Base-by-base conservation (phyloP, 768 basidiomycete species). In the Tephrocybe sp. region DNA sequence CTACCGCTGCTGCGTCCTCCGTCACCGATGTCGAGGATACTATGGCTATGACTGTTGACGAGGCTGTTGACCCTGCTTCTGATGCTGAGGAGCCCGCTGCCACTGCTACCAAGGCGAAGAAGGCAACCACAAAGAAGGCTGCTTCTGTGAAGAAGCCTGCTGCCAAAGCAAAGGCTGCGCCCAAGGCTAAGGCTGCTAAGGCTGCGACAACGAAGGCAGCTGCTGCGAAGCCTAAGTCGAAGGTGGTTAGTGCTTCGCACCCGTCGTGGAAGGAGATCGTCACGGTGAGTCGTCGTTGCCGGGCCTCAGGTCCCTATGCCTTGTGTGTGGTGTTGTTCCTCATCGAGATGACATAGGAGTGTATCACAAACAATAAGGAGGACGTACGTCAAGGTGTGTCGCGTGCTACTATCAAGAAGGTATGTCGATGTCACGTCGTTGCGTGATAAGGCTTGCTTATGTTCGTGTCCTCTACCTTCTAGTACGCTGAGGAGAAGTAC, bases 401-500 rank as follows among this genome's bases (percentile, higher is more conserved):
- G 12, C 79, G 92, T 42, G 70, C 73, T 17, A 76, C 76, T 6
- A 86, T 94, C 69, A 95, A 94, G 83, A 90, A 89, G 79, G 85
- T 89, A 51, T 57, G 79, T 65, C 5, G 51, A 42, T 47, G 8
- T 32, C 39, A 23, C 35, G 11, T n/a, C 44, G 35, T 31, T 31
- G 19, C 45, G 41, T 23, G 11, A 11, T 10, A 53, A 17, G 31
- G 30, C 35, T 48, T 62, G 52, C 62, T 60, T 6, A 65, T 38
- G 36, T 31, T 53, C 45, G 39, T 52, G n/a, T n/a, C n/a, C n/a
- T 45, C 4, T 11, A 6, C 3, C 0, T 31, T 8, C 12, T 54
- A 93, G 90, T 96, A 72, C 68, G 85, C 94, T 43, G 88, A 92
- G 67, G 84, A 90, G 59, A 82, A 78, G 59, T 95, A 92, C 75